Evolutionary conservation across 106 monocot species (phyloP), one percentile per base, ranked within the genome.

Genomic region (Dendrobium nobile): DNA sequence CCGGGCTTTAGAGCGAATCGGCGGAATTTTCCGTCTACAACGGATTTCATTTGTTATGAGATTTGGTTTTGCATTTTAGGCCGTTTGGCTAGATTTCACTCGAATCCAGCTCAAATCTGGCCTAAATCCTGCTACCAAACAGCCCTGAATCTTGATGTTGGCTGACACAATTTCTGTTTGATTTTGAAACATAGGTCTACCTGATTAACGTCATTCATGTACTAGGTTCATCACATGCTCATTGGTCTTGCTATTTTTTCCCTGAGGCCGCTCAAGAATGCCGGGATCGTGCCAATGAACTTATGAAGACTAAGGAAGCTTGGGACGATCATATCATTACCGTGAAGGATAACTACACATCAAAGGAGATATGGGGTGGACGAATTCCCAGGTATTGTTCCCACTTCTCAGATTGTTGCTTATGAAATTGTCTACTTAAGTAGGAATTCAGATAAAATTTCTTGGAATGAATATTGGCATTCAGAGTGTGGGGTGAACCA

Each of bases 161-260:
- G 19, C 56, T 19, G 3, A 3, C 56, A n/a, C 22, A 22, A n/a
- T 61, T 31, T 70, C 10, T 37, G 4, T 70, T 70, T 70, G 70
- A 31, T 70, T 70, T 70, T 37, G 11, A 61, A 22, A 19, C 4
- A 61, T 61, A n/a, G 19, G 20, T 0, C 22, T 61, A 61, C 20
- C 4, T n/a, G 61, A 61, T 61, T 61, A 58, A 61, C 19, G 4
- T 5, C 22, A 61, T 61, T 22, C 33, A 27, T 55, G 75, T 79
- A 7, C 77, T 85, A 96, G 95, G 93, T 84, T 85, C 85, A 26
- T 84, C 80, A 18, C 83, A 88, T 40, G 91, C 93, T 78, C 89
- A 84, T 68, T 96, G 95, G 95, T 96, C 93, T 44, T 96, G 95
- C 88, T 96, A 96, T 77, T 96, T 96, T 82, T 89, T 96, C 26